Evolutionary conservation across 495 filamentous ascomycete species (phyloP), one percentile per base, ranked within the genome.

Genomic region (Hyaloscypha bicolor): DNA sequence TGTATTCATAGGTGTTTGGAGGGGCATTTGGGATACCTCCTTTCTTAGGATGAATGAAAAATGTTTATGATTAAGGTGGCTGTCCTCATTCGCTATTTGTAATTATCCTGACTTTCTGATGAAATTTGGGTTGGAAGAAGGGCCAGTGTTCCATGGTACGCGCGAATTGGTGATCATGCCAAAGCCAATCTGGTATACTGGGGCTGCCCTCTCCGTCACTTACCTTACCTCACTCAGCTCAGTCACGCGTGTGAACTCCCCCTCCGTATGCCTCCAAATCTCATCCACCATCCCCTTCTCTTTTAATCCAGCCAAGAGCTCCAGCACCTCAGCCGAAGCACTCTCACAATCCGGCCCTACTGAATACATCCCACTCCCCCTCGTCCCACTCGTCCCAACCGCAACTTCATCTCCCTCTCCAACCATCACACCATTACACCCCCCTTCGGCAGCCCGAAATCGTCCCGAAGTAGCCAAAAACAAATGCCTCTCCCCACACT

Each of bases 401-500:
- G 81, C 78, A 5, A 79, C 70, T 9, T 51, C 61, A 22, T 80
- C 37, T 6, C 74, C 79, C 0, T 68, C 71, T 0, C 30, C 70
- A 9, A 78, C 59, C 6, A 75, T 58, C 0, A 85, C 76, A 0
- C 76, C 76, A 62, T 37, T 16, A 29, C 19, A 22, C n/a, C 57
- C 39, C 64, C 52, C 58, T 30, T 59, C 51, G 3, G 16, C 14
- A 48, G 83, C 66, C 11, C 83, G 79, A 72, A 82, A 88, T 42
- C 73, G 72, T 19, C 77, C 79, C 60, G 79, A 83, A 6, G 86
- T 88, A 3, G 82, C 78, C 6, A 85, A 65, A 64, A 79, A 89
- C 53, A 87, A 39, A 69, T 88, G 84, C 33, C 86, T 70, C 72
- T 87, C 81, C 0, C 85, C 87, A 55, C 77, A 77, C 74, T 87